phyloP scores from a whole-genome alignment of 768 basidiomycete species.

The Leccinum subtestaceum region DNA sequence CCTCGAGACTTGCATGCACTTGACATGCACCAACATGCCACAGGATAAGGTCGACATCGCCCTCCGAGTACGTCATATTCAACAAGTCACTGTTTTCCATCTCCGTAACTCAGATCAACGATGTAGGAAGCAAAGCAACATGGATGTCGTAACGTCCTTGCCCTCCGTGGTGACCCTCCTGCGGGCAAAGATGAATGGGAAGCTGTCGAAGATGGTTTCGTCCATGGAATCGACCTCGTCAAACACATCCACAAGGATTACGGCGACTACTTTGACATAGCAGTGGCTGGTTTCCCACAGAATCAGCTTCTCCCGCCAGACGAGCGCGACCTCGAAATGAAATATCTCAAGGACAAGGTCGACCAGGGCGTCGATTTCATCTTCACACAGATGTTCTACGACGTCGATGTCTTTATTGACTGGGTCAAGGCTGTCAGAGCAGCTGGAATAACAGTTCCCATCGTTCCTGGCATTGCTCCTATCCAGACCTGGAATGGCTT shows the following conservation, averaged over 20 bases:
- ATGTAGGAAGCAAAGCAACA: slow-evolving; percentile 80
- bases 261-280: slow-evolving; percentile 93
- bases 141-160: slow-evolving; percentile 91
- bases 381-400: slow-evolving; percentile 99
- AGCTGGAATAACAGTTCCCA: slow-evolving; percentile 84
- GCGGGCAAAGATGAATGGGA: slow-evolving; percentile 89
- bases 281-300: slow-evolving; percentile 92
- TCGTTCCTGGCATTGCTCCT: slow-evolving; percentile 92
- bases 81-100: neutral
- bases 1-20: slow-evolving; percentile 96
- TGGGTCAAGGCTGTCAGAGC: slow-evolving; percentile 86
- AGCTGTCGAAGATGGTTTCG: slow-evolving; percentile 86
- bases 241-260: slow-evolving; percentile 79
- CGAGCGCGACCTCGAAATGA: slow-evolving; percentile 74
- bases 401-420: slow-evolving; percentile 82
- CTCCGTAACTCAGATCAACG: slow-evolving; percentile 3
- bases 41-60: slow-evolving; percentile 91
- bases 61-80: slow-evolving; percentile 59
- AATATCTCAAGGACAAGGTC: slow-evolving; percentile 85
- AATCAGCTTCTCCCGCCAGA: slow-evolving; percentile 68
- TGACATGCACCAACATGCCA: slow-evolving; percentile 99
- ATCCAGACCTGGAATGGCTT: slow-evolving; percentile 98
- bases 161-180: slow-evolving; percentile 91
- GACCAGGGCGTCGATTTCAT: slow-evolving; percentile 91
- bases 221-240: slow-evolving; percentile 90